Conservation (phyloP, 225 moss, liverwort and hornwort genomes). For the Pseudoscleropodium purum region DNA sequence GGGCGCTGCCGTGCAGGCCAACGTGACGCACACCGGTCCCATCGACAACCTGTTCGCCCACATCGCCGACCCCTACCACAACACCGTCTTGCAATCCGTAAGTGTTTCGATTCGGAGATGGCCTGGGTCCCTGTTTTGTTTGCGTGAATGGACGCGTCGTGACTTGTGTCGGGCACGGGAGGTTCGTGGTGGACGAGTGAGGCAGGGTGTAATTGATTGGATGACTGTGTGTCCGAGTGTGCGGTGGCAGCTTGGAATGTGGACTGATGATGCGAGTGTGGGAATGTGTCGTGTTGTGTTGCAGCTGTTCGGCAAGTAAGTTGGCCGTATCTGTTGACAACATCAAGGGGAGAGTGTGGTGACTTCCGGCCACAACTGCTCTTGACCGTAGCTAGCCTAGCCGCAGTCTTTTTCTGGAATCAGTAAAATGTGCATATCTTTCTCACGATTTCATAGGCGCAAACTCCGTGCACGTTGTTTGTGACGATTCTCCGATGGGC, state of each 20-base stretch:
- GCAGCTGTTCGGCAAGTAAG: constrained; percentile 16
- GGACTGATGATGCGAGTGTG: neutral
- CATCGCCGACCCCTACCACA: constrained; percentile 72
- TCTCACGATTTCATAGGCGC: neutral
- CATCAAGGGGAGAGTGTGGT: neutral
- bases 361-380: neutral
- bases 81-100: constrained; percentile 33
- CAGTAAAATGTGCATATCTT: constrained; percentile 21
- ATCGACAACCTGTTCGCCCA: constrained; percentile 91
- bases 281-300: neutral
- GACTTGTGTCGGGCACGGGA: no score
- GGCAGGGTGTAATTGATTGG: neutral
- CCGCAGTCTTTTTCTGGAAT: neutral
- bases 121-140: no score
- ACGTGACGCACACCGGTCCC: constrained; percentile 66
- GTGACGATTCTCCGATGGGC: neutral
- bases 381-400: constrained; percentile 13
- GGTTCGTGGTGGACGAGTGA: neutral
- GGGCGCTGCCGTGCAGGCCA: constrained; percentile 77
- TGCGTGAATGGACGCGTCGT: no score
- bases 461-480: neutral
- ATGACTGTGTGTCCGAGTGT: neutral
- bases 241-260: no score
- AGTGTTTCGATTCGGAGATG: neutral
- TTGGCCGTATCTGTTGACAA: constrained; percentile 13